A percentile compares a stretch with the other conserved stretches of the same genome.
phyloP scores from a whole-genome alignment of 176 grass and related monocot genomes.

The Guadua angustifolia region DNA sequence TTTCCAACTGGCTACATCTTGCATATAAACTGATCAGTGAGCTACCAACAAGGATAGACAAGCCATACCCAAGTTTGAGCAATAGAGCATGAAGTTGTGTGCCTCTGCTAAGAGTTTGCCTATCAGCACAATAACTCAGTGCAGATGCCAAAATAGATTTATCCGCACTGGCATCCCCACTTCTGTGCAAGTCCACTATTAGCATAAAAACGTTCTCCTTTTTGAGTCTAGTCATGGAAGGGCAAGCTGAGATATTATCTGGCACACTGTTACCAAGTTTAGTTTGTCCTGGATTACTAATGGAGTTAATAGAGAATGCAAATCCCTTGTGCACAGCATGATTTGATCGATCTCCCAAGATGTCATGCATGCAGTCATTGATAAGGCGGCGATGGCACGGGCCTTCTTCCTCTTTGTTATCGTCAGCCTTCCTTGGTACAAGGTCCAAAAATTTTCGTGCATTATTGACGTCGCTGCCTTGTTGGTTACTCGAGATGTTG shows the following conservation, averaged over 20 bases:
- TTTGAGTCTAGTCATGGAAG: constrained; percentile 11
- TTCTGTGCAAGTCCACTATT: constrained; percentile 48
- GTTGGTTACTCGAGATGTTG: not conserved
- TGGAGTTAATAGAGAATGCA: not conserved
- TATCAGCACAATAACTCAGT: constrained; percentile 50
- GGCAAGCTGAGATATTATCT: not conserved
- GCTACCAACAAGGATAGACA: constrained; percentile 43
- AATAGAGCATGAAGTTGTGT: constrained; percentile 61
- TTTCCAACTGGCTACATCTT: constrained; percentile 39
- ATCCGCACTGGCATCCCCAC: constrained; percentile 35
- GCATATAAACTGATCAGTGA: constrained; percentile 70
- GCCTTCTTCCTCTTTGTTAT: constrained; percentile 1
- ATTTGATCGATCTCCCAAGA: constrained; percentile 40
- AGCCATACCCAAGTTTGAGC: constrained; percentile 51
- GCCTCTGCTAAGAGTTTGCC: constrained; percentile 29
- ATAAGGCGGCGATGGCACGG: constrained; percentile 51
- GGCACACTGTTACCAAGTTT: not conserved
- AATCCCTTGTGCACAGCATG: not conserved
- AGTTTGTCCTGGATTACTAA: not conserved
- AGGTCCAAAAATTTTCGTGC: constrained; percentile 48
- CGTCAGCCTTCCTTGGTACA: constrained; percentile 22
- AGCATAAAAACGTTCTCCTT: constrained; percentile 45
- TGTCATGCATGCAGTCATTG: constrained; percentile 48
- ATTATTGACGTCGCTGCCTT: not conserved
- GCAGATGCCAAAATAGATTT: constrained; percentile 50